These are phyloP conservation scores for Colletotrichum cuscutae DNA, from an alignment of 2,329 filamentous ascomycete species.

Conservation along the genomic window DNA sequence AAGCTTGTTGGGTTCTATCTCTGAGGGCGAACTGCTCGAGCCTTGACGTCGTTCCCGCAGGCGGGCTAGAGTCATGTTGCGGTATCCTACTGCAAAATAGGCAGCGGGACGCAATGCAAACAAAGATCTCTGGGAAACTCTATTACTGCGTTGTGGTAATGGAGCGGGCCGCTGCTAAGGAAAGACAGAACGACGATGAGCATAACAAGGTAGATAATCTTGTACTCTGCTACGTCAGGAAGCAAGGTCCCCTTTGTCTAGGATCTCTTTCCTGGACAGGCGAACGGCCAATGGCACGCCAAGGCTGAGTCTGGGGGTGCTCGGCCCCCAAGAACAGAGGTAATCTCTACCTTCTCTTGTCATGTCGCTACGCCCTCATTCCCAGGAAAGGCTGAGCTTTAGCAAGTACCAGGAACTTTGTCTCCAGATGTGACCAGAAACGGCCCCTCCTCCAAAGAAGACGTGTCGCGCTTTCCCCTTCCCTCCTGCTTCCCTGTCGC, in stretches of 20 bases:
- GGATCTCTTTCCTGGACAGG: slow-evolving; percentile 2
- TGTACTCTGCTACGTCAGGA: slow-evolving; percentile 6
- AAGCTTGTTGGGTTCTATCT: background rate
- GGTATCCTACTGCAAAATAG: background rate
- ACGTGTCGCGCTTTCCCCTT: slow-evolving; percentile 33
- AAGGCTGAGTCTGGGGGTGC: slow-evolving; percentile 14
- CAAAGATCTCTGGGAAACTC: slow-evolving; percentile 25
- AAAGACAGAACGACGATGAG: background rate
- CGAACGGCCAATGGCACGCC: slow-evolving; percentile 7
- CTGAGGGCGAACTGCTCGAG: background rate
- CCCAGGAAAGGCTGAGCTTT: background rate
- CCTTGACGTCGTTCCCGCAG: slow-evolving; percentile 20
- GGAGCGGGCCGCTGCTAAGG: slow-evolving; percentile 5
- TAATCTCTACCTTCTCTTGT: background rate
- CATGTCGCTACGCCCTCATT: background rate
- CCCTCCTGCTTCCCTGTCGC: slow-evolving; percentile 29
- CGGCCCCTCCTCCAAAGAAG: slow-evolving; percentile 18
- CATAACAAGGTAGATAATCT: background rate
- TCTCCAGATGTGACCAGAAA: background rate
- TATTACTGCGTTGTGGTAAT: slow-evolving; percentile 15
- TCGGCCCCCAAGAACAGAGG: slow-evolving; percentile 1
- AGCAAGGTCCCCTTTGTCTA: slow-evolving; percentile 3
- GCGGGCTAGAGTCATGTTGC: slow-evolving; percentile 1
- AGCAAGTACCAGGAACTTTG: background rate
- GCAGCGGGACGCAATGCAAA: slow-evolving; percentile 10